Conservation (phyloP, 2,329 filamentous ascomycete genomes). For the Pseudogymnoascus verrucosus region DNA sequence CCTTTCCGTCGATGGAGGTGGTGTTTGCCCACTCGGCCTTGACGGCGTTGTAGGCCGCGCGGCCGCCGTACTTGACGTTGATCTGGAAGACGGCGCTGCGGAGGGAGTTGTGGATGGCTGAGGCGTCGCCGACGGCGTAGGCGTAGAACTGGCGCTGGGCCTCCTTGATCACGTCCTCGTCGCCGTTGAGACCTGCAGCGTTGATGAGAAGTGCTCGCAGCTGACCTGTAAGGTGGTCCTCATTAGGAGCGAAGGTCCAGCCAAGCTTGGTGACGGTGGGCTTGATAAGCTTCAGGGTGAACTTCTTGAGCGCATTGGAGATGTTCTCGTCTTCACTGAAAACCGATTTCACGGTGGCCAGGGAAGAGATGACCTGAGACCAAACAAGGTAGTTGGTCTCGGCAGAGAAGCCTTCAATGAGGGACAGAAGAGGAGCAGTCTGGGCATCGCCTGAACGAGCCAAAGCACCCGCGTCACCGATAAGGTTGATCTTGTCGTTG, state of each 20-base stretch:
- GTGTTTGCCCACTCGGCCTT: conserved; percentile 80
- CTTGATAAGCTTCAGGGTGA: conserved; percentile 68
- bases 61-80: conserved; percentile 59
- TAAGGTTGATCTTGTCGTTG: conserved; percentile 86
- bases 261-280: conserved; percentile 71
- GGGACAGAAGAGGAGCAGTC: conserved; percentile 72
- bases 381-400: conserved; percentile 86
- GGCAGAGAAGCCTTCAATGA: conserved; percentile 73
- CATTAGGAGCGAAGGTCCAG: conserved; percentile 71
- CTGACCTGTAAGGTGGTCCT: conserved; percentile 75
- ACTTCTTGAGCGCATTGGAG: conserved; percentile 65
- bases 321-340: conserved; percentile 71
- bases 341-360: conserved; percentile 72
- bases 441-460: conserved; percentile 80
- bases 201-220: conserved; percentile 74
- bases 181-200: conserved; percentile 66
- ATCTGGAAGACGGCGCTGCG: conserved; percentile 74
- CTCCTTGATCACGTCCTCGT: conserved; percentile 63
- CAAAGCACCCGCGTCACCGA: conserved; percentile 83
- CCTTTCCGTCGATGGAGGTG: conserved; percentile 82
- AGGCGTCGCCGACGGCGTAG: conserved; percentile 60
- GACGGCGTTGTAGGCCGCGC: conserved; percentile 62
- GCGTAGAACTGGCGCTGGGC: conserved; percentile 71
- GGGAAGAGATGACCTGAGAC: conserved; percentile 71
- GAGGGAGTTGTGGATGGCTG: conserved; percentile 72